These are phyloP conservation scores for Cucumis variabilis DNA, from an alignment of 331 rosid species.

Conservation along the genomic window DNA sequence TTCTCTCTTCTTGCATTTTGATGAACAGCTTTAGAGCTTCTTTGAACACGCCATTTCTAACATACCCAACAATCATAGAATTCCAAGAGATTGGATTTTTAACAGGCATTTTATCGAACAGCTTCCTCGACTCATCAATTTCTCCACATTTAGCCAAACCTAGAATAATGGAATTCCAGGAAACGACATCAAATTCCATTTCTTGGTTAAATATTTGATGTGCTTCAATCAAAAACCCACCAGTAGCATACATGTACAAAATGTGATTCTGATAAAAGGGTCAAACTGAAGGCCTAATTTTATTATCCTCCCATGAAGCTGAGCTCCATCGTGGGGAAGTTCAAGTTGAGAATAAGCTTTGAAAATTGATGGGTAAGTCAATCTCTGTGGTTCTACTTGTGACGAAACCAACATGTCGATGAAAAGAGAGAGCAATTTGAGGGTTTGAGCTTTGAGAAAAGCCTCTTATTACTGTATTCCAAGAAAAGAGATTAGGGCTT, in stretches of 20 bases:
- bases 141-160: constrained; percentile 77
- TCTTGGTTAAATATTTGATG: constrained; percentile 53
- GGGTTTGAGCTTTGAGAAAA: constrained; percentile 64
- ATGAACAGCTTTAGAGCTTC: constrained; percentile 68
- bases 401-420: constrained; percentile 68
- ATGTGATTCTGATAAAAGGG: constrained; percentile 60
- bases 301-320: constrained; percentile 81
- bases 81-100: constrained; percentile 77
- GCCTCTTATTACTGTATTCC: constrained; percentile 64
- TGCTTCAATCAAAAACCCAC: constrained; percentile 74
- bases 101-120: constrained; percentile 66
- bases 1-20: constrained; percentile 57
- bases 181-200: constrained; percentile 62
- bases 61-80: constrained; percentile 82
- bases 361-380: constrained; percentile 89
- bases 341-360: constrained; percentile 83
- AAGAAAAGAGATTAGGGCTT: constrained; percentile 63
- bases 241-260: constrained; percentile 65
- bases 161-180: constrained; percentile 83
- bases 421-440: constrained; percentile 61
- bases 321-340: constrained; percentile 65
- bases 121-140: constrained; percentile 59
- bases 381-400: constrained; percentile 51
- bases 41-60: constrained; percentile 66
- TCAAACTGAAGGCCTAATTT: constrained; percentile 66